A percentile compares a stretch with the other conserved stretches of the same genome.
phyloP scores from a whole-genome alignment of 2,329 filamentous ascomycete genomes.

The Ilyonectria robusta region DNA sequence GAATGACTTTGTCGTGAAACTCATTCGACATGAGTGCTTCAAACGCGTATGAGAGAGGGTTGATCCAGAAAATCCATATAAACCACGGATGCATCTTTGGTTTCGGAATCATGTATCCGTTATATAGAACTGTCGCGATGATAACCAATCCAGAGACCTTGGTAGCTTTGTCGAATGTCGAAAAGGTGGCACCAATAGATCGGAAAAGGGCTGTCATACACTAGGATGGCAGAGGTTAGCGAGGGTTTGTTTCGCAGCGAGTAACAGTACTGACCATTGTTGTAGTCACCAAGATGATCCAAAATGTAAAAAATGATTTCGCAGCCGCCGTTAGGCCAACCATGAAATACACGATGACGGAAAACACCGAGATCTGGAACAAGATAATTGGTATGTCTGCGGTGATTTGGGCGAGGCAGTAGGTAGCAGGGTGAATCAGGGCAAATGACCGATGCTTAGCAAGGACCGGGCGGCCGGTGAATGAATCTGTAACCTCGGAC shows the following conservation, averaged over 20 bases:
- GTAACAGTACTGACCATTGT: conserved; percentile 67
- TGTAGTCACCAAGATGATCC: conserved; percentile 65
- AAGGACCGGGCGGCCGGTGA: conserved; percentile 70
- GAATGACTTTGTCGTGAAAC: conserved; percentile 64
- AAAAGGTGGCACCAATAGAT: background rate
- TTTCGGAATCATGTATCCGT: conserved; percentile 68
- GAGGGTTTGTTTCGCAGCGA: conserved; percentile 22
- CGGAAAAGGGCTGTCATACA: background rate
- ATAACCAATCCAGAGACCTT: conserved; percentile 53
- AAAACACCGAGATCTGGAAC: conserved; percentile 71
- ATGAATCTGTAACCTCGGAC: conserved; percentile 76
- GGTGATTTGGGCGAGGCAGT: conserved; percentile 70
- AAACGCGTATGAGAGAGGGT: conserved; percentile 79
- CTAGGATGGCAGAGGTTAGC: background rate
- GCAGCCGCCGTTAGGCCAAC: conserved; percentile 68
- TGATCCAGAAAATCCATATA: conserved; percentile 74
- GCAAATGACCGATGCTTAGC: conserved; percentile 71
- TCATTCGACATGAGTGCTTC: conserved; percentile 71
- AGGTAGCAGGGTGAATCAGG: conserved; percentile 70
- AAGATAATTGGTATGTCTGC: conserved; percentile 69
- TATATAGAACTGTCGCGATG: background rate
- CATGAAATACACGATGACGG: conserved; percentile 75
- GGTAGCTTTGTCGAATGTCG: conserved; percentile 70
- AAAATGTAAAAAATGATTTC: conserved; percentile 73
- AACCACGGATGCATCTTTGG: conserved; percentile 75